These are phyloP conservation scores for Curvularia verruculosa DNA, from an alignment of 2,329 filamentous ascomycete genomes.

Conservation along the genomic window DNA sequence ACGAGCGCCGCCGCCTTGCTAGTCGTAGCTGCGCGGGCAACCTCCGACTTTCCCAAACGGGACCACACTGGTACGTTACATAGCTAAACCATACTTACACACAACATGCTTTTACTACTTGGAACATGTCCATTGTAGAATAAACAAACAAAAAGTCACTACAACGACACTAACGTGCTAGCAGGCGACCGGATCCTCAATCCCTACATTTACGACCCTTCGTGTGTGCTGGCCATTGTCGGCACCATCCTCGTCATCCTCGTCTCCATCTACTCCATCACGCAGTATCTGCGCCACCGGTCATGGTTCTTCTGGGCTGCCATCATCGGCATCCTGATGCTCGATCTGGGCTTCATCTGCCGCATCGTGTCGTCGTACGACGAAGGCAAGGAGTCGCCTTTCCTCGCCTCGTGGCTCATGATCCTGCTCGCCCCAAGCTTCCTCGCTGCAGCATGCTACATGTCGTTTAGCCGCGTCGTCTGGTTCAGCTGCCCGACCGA, in stretches of 20 bases:
- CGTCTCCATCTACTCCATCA: constrained; percentile 39
- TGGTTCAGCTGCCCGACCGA: constrained; percentile 48
- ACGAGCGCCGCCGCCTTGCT: not conserved
- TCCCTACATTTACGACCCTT: constrained; percentile 59
- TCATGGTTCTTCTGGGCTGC: constrained; percentile 48
- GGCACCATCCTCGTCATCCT: constrained; percentile 52
- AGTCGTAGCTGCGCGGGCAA: constrained; percentile 5
- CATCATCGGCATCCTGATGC: constrained; percentile 49
- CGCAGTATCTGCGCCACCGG: constrained; percentile 44
- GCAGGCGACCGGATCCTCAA: constrained; percentile 35
- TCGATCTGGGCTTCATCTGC: constrained; percentile 60
- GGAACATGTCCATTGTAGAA: no score
- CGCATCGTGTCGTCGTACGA: constrained; percentile 52
- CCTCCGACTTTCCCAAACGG: constrained; percentile 7
- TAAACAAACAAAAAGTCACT: no score
- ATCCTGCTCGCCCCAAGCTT: constrained; percentile 58
- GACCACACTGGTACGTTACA: constrained; percentile 1
- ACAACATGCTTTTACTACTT: no score
- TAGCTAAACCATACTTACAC: not conserved
- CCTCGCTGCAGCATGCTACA: constrained; percentile 59
- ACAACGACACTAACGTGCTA: constrained; percentile 3
- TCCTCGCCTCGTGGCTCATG: constrained; percentile 53
- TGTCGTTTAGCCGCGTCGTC: constrained; percentile 56
- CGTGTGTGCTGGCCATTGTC: constrained; percentile 51
- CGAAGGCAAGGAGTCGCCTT: constrained; percentile 43